phyloP scores from a whole-genome alignment of 2,329 filamentous ascomycete species.

The Phialophora macrospora region DNA sequence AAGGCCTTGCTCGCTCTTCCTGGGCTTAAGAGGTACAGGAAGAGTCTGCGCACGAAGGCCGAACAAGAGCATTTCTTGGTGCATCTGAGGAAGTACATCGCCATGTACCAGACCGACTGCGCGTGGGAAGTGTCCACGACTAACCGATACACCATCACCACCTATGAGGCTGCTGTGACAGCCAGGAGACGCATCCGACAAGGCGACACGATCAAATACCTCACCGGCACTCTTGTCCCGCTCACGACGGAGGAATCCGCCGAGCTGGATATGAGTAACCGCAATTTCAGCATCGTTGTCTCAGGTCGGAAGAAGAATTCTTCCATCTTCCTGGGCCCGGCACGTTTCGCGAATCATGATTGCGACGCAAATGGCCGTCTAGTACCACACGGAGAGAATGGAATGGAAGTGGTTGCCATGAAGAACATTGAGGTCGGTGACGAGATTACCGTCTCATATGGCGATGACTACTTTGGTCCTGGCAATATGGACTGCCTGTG shows the following conservation, averaged over 20 bases:
- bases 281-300: slow-evolving; percentile 96
- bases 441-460: slow-evolving; percentile 95
- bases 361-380: slow-evolving; percentile 90
- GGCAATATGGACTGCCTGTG: slow-evolving; percentile 96
- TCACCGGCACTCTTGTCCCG: slow-evolving; percentile 86
- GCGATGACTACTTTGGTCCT: slow-evolving; percentile 93
- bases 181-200: slow-evolving; percentile 78
- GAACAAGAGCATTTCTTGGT: slow-evolving; percentile 85
- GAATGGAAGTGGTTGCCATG: slow-evolving; percentile 87
- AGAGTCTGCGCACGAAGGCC: slow-evolving; percentile 70
- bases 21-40: slow-evolving; percentile 74
- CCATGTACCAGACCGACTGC: slow-evolving; percentile 90
- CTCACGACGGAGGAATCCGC: slow-evolving; percentile 92
- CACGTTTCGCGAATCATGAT: slow-evolving; percentile 96
- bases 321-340: slow-evolving; percentile 91
- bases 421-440: slow-evolving; percentile 83
- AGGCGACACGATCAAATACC: slow-evolving; percentile 86
- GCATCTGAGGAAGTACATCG: slow-evolving; percentile 87
- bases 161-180: slow-evolving; percentile 84
- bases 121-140: slow-evolving; percentile 93
- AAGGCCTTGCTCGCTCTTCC: slow-evolving; percentile 71
- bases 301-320: slow-evolving; percentile 89
- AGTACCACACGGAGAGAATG: slow-evolving; percentile 79
- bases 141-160: slow-evolving; percentile 91
- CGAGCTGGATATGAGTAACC: slow-evolving; percentile 76